A percentile compares a stretch with the other conserved stretches of the same genome.
Evolutionary conservation across 2,329 filamentous ascomycete species (phyloP).

Genomic region (Fusarium sp.): DNA sequence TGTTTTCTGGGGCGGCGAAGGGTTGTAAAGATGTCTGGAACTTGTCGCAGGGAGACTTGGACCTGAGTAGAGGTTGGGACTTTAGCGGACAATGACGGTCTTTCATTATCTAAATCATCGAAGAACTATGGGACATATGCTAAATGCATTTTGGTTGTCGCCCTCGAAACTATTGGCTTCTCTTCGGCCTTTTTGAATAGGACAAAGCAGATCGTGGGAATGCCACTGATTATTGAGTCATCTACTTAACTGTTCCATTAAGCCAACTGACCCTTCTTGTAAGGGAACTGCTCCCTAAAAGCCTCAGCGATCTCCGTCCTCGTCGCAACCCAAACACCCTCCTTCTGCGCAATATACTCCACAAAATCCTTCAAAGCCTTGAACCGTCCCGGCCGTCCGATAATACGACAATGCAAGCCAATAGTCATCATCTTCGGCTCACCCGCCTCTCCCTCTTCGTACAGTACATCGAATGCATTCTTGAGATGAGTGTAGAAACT

Average conservation of each 20-base stretch:
- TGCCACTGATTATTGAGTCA: rapidly evolving
- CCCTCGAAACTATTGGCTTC: not conserved
- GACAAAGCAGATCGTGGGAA: rapidly evolving
- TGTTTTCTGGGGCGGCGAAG: not conserved
- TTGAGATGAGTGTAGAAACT: constrained; percentile 1
- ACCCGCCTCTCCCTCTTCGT: not conserved
- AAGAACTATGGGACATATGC: too few relatives aligned
- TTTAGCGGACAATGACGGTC: not conserved
- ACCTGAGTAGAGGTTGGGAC: not conserved
- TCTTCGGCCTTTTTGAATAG: not conserved
- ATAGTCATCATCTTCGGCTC: constrained; percentile 3
- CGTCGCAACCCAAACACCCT: not conserved
- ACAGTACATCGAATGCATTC: not conserved
- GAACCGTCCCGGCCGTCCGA: not conserved
- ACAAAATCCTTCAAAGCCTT: constrained; percentile 5
- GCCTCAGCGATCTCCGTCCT: not conserved
- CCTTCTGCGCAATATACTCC: constrained; percentile 1
- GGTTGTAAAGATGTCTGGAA: not conserved
- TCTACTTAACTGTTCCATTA: not conserved
- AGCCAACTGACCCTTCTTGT: not conserved
- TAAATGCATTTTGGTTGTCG: too few relatives aligned
- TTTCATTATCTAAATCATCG: not conserved
- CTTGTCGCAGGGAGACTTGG: not conserved
- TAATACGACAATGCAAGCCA: constrained; percentile 4
- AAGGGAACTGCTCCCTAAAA: not conserved